Conservation (phyloP, 2,329 filamentous ascomycete genomes). For the Colletotrichum filicis region DNA sequence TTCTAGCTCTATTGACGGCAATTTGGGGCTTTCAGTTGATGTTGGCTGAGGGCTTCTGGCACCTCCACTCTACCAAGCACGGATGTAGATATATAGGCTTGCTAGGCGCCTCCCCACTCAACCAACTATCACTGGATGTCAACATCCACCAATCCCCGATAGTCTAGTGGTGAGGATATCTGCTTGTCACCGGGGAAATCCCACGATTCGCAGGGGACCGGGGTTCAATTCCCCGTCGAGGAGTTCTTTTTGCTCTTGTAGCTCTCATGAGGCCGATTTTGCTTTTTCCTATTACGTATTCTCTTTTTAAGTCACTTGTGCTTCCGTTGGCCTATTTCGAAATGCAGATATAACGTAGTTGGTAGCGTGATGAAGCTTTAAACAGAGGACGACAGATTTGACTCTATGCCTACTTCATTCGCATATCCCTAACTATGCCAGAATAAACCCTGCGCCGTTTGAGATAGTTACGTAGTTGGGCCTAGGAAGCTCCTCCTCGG, state of each 20-base stretch:
- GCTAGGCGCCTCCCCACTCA: not conserved
- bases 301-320: too few species aligned
- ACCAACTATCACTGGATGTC: not conserved
- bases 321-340: not conserved
- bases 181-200: conserved; percentile 14
- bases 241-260: not conserved
- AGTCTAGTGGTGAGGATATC: conserved; percentile 36
- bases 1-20: not conserved
- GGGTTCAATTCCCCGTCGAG: conserved; percentile 35
- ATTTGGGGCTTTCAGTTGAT: not conserved
- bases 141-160: conserved; percentile 11
- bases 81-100: rapidly evolving
- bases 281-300: not conserved
- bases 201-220: conserved; percentile 28
- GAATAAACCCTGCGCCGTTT: not conserved
- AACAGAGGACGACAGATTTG: not conserved
- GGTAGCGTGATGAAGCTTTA: not conserved
- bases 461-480: not conserved
- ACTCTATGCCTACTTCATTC: not conserved
- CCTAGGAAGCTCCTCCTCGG: not conserved
- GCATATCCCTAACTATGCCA: not conserved
- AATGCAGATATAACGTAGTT: too few species aligned
- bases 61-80: not conserved
- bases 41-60: not conserved
- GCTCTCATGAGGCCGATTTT: rapidly evolving